Percentiles rank a stretch among this genome's conserved stretches.
phyloP scores from a whole-genome alignment of 768 basidiomycete genomes.

The Amanita molliuscula region DNA sequence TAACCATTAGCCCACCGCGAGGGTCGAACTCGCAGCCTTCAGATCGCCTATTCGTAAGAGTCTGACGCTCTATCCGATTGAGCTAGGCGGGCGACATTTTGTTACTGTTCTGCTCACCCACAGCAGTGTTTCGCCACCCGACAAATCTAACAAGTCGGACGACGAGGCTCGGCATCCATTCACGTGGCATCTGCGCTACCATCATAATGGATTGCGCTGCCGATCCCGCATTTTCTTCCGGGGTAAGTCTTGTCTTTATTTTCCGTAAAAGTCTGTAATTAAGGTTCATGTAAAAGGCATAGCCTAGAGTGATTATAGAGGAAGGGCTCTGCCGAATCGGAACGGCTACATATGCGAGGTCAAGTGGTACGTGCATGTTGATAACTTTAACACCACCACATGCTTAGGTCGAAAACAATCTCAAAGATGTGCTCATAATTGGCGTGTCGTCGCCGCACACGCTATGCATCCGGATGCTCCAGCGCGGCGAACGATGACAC shows the following conservation, averaged over 20 bases:
- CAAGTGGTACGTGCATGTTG: background rate
- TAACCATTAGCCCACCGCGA: conserved; percentile 58
- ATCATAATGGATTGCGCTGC: too few relatives aligned
- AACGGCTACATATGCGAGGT: too few relatives aligned
- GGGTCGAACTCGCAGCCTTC: conserved; percentile 83
- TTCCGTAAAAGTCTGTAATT: too few relatives aligned
- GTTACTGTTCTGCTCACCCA: background rate
- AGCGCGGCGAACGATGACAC: too few relatives aligned
- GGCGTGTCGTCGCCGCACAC: background rate
- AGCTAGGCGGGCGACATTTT: conserved; percentile 38
- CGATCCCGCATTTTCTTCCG: too few relatives aligned
- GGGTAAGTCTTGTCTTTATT: too few relatives aligned
- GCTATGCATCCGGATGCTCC: too few relatives aligned
- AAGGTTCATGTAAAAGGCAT: too few relatives aligned
- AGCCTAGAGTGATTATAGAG: too few relatives aligned
- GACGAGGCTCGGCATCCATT: background rate
- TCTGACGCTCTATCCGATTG: conserved; percentile 51
- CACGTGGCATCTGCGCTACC: too few relatives aligned
- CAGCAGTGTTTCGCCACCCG: background rate
- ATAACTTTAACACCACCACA: background rate
- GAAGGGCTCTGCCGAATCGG: too few relatives aligned
- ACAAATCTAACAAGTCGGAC: background rate
- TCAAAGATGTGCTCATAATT: background rate
- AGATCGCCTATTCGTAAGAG: conserved; percentile 30
- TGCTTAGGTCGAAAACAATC: background rate